A percentile compares a stretch with the other conserved stretches of the same genome.
Evolutionary conservation across 1,139 yeast genomes (phyloP).

Genomic region (Taiozyma sp.): DNA sequence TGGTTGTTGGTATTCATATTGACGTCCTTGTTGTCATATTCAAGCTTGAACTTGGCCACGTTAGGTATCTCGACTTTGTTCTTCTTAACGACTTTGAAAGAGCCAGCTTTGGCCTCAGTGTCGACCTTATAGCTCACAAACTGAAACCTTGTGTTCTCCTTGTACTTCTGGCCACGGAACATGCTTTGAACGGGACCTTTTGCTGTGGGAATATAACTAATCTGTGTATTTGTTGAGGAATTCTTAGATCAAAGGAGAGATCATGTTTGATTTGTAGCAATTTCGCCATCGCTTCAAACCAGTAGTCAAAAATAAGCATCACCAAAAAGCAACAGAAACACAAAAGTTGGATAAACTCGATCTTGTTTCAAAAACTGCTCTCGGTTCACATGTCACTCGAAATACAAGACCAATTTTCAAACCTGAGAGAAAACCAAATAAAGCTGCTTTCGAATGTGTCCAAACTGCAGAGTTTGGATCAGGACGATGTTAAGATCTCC

Average conservation of each 20-base stretch:
- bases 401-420: background rate
- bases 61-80: slow-evolving; percentile 4
- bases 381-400: background rate
- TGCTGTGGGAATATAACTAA: background rate
- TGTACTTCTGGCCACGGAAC: slow-evolving; percentile 2
- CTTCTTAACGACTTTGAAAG: slow-evolving; percentile 2
- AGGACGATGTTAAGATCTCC: slow-evolving; percentile 11
- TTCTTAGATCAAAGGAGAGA: background rate
- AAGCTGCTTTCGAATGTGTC: slow-evolving; percentile 9
- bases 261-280: background rate
- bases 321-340: background rate
- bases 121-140: slow-evolving; percentile 6
- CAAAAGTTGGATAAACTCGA: background rate
- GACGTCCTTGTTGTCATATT: background rate
- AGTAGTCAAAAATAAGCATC: background rate
- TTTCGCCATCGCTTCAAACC: background rate
- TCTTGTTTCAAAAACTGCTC: background rate
- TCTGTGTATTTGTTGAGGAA: background rate
- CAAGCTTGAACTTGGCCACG: slow-evolving; percentile 2
- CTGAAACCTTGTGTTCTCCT: slow-evolving; percentile 1
- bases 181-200: background rate
- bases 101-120: background rate
- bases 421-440: slow-evolving; percentile 5
- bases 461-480: slow-evolving; percentile 8
- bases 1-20: background rate